These are phyloP conservation scores for Dendrobium huoshanense DNA, from an alignment of 106 monocot genomes.

Conservation along the genomic window DNA sequence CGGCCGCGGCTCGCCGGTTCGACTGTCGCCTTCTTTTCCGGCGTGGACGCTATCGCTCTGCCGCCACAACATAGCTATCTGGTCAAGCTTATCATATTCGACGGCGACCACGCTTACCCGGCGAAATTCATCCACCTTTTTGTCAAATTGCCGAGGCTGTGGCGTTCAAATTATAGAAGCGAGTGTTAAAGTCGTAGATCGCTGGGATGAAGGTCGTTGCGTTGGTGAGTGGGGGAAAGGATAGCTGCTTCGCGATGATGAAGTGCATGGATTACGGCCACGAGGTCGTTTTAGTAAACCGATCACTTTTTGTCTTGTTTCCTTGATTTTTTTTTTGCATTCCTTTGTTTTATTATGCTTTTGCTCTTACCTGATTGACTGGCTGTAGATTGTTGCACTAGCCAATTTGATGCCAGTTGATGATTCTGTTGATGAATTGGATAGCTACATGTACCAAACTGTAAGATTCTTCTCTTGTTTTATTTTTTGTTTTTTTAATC, in stretches of 20 bases:
- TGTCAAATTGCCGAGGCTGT: neutral
- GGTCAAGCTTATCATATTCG: neutral
- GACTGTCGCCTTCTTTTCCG: neutral
- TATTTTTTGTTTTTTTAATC: neutral
- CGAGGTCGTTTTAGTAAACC: conserved; percentile 35
- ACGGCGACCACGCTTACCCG: neutral
- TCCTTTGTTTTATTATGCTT: neutral
- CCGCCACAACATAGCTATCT: neutral
- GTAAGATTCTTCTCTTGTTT: conserved; percentile 20
- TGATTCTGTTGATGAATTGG: conserved; percentile 87
- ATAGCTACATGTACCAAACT: conserved; percentile 99
- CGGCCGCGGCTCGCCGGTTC: no score
- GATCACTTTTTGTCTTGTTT: neutral
- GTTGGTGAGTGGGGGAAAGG: conserved; percentile 90
- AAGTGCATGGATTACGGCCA: conserved; percentile 87
- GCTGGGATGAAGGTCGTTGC: conserved; percentile 82
- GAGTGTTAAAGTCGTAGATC: neutral
- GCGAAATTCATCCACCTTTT: neutral
- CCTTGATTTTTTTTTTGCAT: neutral
- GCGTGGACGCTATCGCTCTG: neutral
- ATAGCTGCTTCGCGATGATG: conserved; percentile 99
- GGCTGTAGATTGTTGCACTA: conserved; percentile 71
- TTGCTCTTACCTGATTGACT: neutral
- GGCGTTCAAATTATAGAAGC: neutral
- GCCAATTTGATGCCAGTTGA: conserved; percentile 88